Evolutionary conservation across 1,284 basidiomycete species (phyloP), one percentile per base, ranked within the genome.

Genomic region (Cryptococcus wingfieldii): DNA sequence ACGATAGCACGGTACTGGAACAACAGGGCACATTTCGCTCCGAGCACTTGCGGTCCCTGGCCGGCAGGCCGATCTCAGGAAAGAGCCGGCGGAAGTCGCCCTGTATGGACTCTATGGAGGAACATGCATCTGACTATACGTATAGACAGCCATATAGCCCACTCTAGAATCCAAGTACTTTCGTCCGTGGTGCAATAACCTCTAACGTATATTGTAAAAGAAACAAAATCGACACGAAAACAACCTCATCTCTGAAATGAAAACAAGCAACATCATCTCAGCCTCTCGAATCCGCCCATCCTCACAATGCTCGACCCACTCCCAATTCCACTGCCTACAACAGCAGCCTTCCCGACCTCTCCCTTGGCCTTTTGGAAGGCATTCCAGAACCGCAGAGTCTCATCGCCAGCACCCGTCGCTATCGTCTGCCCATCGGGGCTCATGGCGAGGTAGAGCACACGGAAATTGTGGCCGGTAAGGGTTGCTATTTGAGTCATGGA

Each of bases 321-420:
- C 28, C 58, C 64, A 37, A 51, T 54, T 50, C 56, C 54, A 58
- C 52, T 48, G 28, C 56, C 53, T 51, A 53, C 37, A 27, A 54
- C 50, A 51, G 39, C 54, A 23, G 42, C 60, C 39, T 50, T 56
- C 51, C 54, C 60, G 19, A 49, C 59, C 55, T 57, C 62, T 44
- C 80, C 70, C 44, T 64, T 68, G 38, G 64, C 82, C 78, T 83
- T 88, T 55, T 86, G 88, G 75, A 89, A 92, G 0, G 90, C 91
- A 71, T 91, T 93, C 95, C 95, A 98, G 78, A 98, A 98, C 57
- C 90, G 79, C 49, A 98, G 79, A 14, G 96, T 98, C 78, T 98
- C 95, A 76, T 98, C 95, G 1, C 96, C 95, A 0, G 96, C 94
- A 4, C 95, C 95, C 0, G 94, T 98, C 27, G 98, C 96, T 63